A percentile compares a stretch with the other conserved stretches of the same genome.
Conservation (phyloP, 2,329 filamentous ascomycete genomes). For the Aspergillus neotritici region DNA sequence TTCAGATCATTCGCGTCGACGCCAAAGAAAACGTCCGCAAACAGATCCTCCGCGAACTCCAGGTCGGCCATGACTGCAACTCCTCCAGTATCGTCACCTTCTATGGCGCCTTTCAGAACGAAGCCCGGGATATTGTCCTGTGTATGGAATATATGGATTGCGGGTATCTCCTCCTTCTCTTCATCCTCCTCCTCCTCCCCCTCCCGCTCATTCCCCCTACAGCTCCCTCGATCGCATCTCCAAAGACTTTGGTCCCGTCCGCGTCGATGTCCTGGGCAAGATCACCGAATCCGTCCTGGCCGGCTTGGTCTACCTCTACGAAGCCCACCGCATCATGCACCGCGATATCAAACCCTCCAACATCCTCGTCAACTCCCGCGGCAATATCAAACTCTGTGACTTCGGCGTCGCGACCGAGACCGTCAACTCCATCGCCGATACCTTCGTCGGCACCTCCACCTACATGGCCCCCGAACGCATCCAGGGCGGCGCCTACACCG, state of each 20-base stretch:
- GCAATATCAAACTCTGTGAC: constrained; percentile 94
- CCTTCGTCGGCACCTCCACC: constrained; percentile 95
- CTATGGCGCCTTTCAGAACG: constrained; percentile 94
- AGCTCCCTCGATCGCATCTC: constrained; percentile 92
- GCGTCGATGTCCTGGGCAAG: constrained; percentile 94
- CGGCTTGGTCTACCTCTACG: constrained; percentile 90
- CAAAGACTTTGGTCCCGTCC: constrained; percentile 87
- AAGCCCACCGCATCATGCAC: constrained; percentile 96
- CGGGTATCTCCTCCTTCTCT: constrained; percentile 60
- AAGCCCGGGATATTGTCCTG: constrained; percentile 96
- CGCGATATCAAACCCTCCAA: constrained; percentile 98
- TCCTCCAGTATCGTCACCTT: constrained; percentile 96
- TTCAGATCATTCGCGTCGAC: constrained; percentile 91
- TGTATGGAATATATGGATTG: constrained; percentile 99
- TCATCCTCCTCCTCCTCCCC: constrained; percentile 2
- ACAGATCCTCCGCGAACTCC: constrained; percentile 91
- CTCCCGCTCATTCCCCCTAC: constrained; percentile 16
- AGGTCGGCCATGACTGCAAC: constrained; percentile 98
- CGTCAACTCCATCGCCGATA: constrained; percentile 96
- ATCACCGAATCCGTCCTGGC: constrained; percentile 94
- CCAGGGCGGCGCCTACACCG: constrained; percentile 92
- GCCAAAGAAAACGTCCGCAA: constrained; percentile 96
- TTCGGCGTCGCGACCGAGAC: constrained; percentile 98
- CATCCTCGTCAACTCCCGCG: constrained; percentile 88
- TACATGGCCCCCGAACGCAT: constrained; percentile 99